Base-by-base conservation (phyloP, 306 rosid species). In the Senna tora region DNA sequence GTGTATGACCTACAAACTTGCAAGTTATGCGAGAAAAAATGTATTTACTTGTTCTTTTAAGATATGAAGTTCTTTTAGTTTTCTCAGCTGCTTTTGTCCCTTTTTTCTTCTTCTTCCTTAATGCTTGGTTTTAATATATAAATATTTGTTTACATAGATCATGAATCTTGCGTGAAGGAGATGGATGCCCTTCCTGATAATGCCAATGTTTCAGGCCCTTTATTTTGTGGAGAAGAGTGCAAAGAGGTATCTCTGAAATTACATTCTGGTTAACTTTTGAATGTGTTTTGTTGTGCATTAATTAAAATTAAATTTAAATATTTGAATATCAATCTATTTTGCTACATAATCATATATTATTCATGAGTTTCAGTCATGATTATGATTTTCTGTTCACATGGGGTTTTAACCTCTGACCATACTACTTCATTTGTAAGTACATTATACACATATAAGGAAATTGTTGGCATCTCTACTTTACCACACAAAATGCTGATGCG, bases 1-100 rank as follows among this genome's bases (percentile, higher is more conserved):
- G 81, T 45, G 60, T 17, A 78, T 80, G 85, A 53, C 30, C 66
- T 81, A 30, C 79, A 28, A n/a, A 73, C 80, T 49, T 95, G 99
- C 84, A 78, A 72, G 75, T 80, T 95, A 60, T 92, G 99, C 58
- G 96, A 92, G 80, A 92, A 87, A 86, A 95, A 92, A 90, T 88
- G 99, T 95, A 89, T 58, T 61, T n/a, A 58, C 74, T 66, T 73
- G 73, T 75, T 42, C 75, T 65, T 45, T 46, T 72, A 67, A 20
- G 41, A 64, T 72, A 33, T 57, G 43, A 69, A 70, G 67, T 69
- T 74, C 50, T 63, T 77, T 54, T 28, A 41, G 30, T 65, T 25
- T 67, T 65, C 28, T 47, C 60, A 19, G 47, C 9, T 65, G 69
- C 36, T 78, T 71, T 69, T 42, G 6, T 13, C 46, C 28, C 10